Conservation (phyloP, 2,329 filamentous ascomycete species). For the Conoideocrella luteorostrata region DNA sequence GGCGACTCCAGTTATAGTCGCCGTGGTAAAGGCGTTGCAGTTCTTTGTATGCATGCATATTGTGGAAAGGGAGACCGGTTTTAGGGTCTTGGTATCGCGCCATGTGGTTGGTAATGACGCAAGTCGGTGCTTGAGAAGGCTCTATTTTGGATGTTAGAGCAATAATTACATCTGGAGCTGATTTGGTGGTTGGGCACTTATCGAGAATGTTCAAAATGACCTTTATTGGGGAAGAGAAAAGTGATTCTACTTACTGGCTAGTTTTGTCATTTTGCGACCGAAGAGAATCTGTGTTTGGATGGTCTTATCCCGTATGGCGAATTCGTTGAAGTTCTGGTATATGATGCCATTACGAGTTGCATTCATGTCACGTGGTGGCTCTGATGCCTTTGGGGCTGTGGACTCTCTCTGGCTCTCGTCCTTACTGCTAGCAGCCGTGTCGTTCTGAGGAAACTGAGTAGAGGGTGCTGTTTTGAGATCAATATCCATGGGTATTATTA, state of each 20-base stretch:
- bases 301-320: conserved; percentile 48
- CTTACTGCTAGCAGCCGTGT: conserved; percentile 11
- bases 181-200: too few relatives aligned
- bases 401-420: conserved; percentile 9
- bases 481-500: not conserved
- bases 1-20: conserved; percentile 73
- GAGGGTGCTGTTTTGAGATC: not conserved
- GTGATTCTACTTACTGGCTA: conserved; percentile 39
- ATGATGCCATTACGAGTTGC: conserved; percentile 47
- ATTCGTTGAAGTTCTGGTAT: conserved; percentile 53
- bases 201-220: too few relatives aligned
- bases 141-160: too few relatives aligned
- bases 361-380: conserved; percentile 11
- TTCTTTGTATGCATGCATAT: conserved; percentile 72
- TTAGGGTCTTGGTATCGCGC: conserved; percentile 80
- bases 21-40: conserved; percentile 68
- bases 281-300: conserved; percentile 55
- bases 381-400: conserved; percentile 13
- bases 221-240: not conserved
- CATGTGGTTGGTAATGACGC: conserved; percentile 74
- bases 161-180: too few relatives aligned
- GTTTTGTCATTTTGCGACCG: conserved; percentile 51
- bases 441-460: conserved; percentile 10
- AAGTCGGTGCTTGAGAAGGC: conserved; percentile 50
- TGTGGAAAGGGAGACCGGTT: conserved; percentile 77